Evolutionary conservation across 257 asterid species (phyloP).

Genomic region (Coffea eugenioides): DNA sequence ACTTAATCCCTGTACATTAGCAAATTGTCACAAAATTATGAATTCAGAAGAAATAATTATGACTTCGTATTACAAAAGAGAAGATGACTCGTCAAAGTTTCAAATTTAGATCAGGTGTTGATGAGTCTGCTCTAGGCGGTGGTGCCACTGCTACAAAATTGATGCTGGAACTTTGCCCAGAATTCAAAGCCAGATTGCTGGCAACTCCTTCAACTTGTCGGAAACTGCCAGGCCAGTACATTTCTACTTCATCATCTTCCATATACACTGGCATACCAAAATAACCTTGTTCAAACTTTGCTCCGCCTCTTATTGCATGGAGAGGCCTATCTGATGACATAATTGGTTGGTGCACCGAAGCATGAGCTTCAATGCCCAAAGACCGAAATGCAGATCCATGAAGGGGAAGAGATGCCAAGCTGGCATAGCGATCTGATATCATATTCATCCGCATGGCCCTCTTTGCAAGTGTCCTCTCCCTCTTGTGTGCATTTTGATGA

Average conservation of each 20-base stretch:
- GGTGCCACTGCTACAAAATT: conserved; percentile 43
- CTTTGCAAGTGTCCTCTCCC: conserved; percentile 85
- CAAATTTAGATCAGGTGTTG: conserved; percentile 75
- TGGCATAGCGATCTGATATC: conserved; percentile 76
- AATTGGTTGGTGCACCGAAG: conserved; percentile 52
- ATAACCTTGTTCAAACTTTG: conserved; percentile 65
- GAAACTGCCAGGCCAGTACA: conserved; percentile 90
- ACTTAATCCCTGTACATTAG: conserved; percentile 35
- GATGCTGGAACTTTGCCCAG: conserved; percentile 43
- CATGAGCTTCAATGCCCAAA: conserved; percentile 79
- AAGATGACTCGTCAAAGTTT: conserved; percentile 48
- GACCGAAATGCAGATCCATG: conserved; percentile 72
- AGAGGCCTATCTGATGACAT: conserved; percentile 35
- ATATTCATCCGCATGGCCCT: conserved; percentile 88
- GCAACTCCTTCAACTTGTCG: conserved; percentile 54
- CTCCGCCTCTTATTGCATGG: conserved; percentile 45
- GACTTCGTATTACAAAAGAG: not conserved
- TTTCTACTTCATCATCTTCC: conserved; percentile 60
- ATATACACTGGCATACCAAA: conserved; percentile 52
- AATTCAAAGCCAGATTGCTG: conserved; percentile 22
- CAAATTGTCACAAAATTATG: conserved; percentile 10
- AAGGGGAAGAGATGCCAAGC: conserved; percentile 78
- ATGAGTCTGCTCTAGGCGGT: conserved; percentile 44
- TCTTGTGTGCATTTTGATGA: conserved; percentile 92
- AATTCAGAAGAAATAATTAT: not conserved